Conservation (phyloP, 2,329 filamentous ascomycete genomes). For the Colletotrichum somersetense region DNA sequence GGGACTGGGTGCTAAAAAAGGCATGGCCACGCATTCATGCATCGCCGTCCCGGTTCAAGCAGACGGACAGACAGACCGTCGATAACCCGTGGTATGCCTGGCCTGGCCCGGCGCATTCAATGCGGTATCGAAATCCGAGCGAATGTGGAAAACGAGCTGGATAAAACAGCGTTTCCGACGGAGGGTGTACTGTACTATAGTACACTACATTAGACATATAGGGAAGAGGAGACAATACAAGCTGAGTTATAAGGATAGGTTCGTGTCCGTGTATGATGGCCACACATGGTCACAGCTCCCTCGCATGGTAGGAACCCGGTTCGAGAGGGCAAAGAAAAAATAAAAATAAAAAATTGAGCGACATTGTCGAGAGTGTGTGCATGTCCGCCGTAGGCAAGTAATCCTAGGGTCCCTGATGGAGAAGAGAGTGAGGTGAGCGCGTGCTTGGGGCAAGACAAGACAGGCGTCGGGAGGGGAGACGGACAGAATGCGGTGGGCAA, state of each 20-base stretch:
- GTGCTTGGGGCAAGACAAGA: conserved; percentile 42
- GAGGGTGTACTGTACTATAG: conserved; percentile 13
- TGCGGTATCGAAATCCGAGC: conserved; percentile 30
- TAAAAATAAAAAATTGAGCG: conserved; percentile 1
- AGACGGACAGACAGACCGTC: conserved; percentile 43
- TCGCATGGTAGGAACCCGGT: conserved; percentile 28
- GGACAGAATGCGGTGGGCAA: conserved; percentile 48
- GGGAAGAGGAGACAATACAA: conserved; percentile 23
- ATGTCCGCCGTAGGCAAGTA: conserved; percentile 21
- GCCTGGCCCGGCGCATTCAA: conserved; percentile 49
- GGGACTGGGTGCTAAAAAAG: conserved; percentile 52
- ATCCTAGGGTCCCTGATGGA: conserved; percentile 23
- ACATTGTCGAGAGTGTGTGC: conserved; percentile 35
- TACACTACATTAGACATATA: background rate
- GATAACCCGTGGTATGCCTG: conserved; percentile 44
- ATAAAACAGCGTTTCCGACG: conserved; percentile 31
- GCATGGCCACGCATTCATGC: conserved; percentile 61
- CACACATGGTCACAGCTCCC: conserved; percentile 37
- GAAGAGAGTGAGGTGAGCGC: conserved; percentile 1
- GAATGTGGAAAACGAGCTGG: conserved; percentile 31
- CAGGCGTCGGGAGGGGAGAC: conserved; percentile 38
- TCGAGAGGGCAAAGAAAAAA: conserved; percentile 2
- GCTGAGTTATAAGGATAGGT: conserved; percentile 21
- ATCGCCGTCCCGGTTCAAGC: conserved; percentile 52
- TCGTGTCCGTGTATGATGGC: conserved; percentile 36